Evolutionary conservation across 441 rosid species (phyloP).

Genomic region (Brassica balearica): DNA sequence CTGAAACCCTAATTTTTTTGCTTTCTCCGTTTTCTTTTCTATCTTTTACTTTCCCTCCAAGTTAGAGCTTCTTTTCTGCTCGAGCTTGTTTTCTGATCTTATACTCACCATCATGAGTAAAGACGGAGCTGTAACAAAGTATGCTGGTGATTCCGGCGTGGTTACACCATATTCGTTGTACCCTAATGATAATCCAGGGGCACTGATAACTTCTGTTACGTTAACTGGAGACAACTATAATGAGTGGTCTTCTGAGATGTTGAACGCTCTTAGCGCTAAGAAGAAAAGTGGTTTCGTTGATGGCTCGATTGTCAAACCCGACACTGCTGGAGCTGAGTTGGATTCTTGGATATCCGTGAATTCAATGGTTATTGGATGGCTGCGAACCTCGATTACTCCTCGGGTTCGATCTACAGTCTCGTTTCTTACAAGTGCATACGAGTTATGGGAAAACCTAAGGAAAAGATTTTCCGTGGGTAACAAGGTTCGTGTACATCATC

Average conservation of each 20-base stretch:
- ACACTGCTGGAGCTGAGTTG: neutral
- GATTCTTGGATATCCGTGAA: neutral
- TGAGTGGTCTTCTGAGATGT: slow-evolving; percentile 3
- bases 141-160: neutral
- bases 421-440: neutral
- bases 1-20: neutral
- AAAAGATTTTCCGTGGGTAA: neutral
- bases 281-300: neutral
- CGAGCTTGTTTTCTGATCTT: neutral
- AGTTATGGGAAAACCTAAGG: neutral
- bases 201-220: neutral
- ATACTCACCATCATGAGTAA: neutral
- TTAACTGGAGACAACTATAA: neutral
- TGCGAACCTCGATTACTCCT: neutral
- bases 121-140: neutral
- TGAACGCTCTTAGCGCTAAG: neutral
- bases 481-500: neutral
- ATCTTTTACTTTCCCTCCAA: neutral
- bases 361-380: neutral
- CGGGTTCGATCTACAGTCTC: neutral
- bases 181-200: neutral
- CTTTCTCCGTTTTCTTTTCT: neutral
- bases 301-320: neutral
- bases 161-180: neutral
- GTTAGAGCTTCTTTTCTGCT: neutral